Evolutionary conservation across 2,329 filamentous ascomycete species (phyloP).

Genomic region (Paecilomyces sp.): DNA sequence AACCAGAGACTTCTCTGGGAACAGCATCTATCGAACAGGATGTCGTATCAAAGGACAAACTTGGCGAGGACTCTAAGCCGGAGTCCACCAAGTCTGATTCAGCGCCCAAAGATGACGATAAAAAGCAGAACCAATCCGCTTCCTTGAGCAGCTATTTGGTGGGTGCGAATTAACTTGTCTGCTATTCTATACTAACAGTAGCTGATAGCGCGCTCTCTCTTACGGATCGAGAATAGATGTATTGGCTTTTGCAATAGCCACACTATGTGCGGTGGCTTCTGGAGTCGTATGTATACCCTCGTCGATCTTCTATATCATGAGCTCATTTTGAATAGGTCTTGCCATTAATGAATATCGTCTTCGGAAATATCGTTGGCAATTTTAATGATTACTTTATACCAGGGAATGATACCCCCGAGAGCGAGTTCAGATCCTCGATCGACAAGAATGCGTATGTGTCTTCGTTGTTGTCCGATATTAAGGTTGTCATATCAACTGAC

Average conservation of each 20-base stretch:
- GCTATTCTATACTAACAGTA: background rate
- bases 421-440: constrained; percentile 45
- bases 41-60: background rate
- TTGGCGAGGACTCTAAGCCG: background rate
- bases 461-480: background rate
- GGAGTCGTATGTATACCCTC: background rate
- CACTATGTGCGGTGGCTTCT: background rate
- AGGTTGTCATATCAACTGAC: background rate
- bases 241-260: background rate
- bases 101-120: background rate
- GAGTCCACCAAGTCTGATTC: background rate
- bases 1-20: background rate
- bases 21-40: background rate
- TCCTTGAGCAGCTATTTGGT: background rate
- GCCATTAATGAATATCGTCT: constrained; percentile 54
- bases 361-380: constrained; percentile 48
- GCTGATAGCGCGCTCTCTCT: background rate
- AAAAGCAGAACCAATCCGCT: background rate
- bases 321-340: constrained; percentile 10
- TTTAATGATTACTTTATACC: constrained; percentile 48
- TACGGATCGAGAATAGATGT: background rate
- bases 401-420: constrained; percentile 33
- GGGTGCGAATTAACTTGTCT: background rate
- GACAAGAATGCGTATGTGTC: constrained; percentile 30
- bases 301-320: background rate